Evolutionary conservation across 352 stramenopile species (phyloP).

Genomic region (Phytophthora crassamura): DNA sequence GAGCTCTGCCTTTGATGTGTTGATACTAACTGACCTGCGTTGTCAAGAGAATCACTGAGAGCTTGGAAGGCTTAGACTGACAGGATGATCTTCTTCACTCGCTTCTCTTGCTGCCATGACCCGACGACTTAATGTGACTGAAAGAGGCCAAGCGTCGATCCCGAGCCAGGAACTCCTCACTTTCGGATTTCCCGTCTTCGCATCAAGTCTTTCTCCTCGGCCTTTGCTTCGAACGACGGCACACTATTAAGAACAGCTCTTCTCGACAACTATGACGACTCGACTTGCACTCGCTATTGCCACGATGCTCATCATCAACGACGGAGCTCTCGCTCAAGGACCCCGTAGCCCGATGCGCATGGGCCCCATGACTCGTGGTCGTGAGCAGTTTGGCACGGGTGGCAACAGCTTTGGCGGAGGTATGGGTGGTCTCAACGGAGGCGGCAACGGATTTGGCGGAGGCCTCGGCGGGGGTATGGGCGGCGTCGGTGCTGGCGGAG

Average conservation of each 20-base stretch:
- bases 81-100: no score
- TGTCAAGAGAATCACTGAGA: no score
- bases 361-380: conserved; percentile 14
- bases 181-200: conserved; percentile 15
- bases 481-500: background rate
- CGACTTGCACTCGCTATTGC: conserved; percentile 28
- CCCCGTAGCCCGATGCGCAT: conserved; percentile 23
- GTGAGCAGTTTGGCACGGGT: conserved; percentile 27
- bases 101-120: no score
- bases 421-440: conserved; percentile 4
- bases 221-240: background rate
- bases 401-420: background rate
- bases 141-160: no score
- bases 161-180: conserved; percentile 2
- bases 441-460: background rate
- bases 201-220: conserved; percentile 9
- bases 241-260: no score
- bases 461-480: background rate
- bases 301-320: conserved; percentile 19
- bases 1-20: no score
- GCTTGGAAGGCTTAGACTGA: no score
- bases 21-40: no score
- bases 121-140: no score
- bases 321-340: conserved; percentile 22
- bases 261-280: conserved; percentile 20